Conservation (phyloP, 2,329 filamentous ascomycete species). For the Botryotinia calthae region DNA sequence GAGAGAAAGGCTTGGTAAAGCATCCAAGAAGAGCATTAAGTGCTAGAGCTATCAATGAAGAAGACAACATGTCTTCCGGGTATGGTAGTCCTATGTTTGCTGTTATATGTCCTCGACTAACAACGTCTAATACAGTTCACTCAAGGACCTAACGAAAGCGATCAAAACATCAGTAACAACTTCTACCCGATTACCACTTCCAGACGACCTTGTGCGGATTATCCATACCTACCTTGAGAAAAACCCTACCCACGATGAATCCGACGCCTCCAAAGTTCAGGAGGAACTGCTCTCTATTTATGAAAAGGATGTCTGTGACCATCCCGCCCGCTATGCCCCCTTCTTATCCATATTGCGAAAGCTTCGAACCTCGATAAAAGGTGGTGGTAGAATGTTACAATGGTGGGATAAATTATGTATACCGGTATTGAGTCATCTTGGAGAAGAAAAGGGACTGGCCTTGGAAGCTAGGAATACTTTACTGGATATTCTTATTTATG, state of each 20-base stretch:
- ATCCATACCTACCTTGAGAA: slow-evolving; percentile 68
- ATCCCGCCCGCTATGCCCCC: slow-evolving; percentile 56
- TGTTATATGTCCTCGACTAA: background rate
- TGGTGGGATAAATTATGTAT: slow-evolving; percentile 69
- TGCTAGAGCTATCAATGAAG: slow-evolving; percentile 15
- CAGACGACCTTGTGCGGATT: slow-evolving; percentile 59
- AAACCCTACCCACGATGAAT: slow-evolving; percentile 65
- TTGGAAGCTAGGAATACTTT: slow-evolving; percentile 64
- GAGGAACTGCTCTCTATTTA: slow-evolving; percentile 70
- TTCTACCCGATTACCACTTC: slow-evolving; percentile 56
- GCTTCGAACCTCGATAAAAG: slow-evolving; percentile 62
- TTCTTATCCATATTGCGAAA: slow-evolving; percentile 67
- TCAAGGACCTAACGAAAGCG: slow-evolving; percentile 60
- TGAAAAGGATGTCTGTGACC: slow-evolving; percentile 59
- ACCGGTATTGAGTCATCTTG: slow-evolving; percentile 55
- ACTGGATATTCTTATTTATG: slow-evolving; percentile 61
- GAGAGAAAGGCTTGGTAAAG: slow-evolving; percentile 12
- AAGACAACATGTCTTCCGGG: slow-evolving; percentile 23
- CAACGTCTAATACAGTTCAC: slow-evolving; percentile 29
- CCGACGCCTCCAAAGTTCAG: slow-evolving; percentile 66
- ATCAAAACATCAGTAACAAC: slow-evolving; percentile 51
- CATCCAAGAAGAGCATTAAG: background rate
- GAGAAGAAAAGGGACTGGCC: slow-evolving; percentile 61
- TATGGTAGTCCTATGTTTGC: background rate
- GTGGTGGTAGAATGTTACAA: slow-evolving; percentile 59